Percentiles rank a stretch among this genome's conserved stretches.
phyloP scores from a whole-genome alignment of 192 early-diverging fungal genomes.

The Jimgerdemannia flammicorona region DNA sequence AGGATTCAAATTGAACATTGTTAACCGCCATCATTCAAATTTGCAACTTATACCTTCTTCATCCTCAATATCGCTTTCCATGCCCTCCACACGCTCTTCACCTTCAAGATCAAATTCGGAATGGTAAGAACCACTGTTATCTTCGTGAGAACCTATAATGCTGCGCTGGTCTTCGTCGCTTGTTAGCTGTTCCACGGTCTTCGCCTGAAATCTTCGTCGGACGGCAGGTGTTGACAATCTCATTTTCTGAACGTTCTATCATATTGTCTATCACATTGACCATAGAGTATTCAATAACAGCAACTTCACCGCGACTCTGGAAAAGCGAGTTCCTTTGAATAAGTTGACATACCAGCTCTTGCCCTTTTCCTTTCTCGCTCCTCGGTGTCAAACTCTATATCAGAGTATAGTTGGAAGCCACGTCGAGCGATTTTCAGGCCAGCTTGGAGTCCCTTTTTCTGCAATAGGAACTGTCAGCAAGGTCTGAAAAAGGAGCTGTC shows the following conservation, averaged over 20 bases:
- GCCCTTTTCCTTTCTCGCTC: conserved; percentile 21
- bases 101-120: background rate
- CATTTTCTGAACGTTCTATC: background rate
- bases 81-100: background rate
- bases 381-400: conserved; percentile 18
- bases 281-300: background rate
- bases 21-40: background rate
- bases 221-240: background rate
- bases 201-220: background rate
- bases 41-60: background rate
- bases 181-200: background rate
- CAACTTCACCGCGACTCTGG: no score
- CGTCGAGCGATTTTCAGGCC: conserved; percentile 16
- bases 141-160: background rate
- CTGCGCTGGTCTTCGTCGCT: background rate
- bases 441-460: conserved; percentile 17
- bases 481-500: conserved; percentile 4
- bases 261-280: background rate
- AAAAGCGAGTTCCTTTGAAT: no score
- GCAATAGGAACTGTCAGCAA: conserved; percentile 10
- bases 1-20: background rate
- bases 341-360: no score
- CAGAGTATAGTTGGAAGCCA: conserved; percentile 20
- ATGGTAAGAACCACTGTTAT: no score
- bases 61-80: background rate